Conservation (phyloP, 2,329 filamentous ascomycete species). For the Penicillium sp. region DNA sequence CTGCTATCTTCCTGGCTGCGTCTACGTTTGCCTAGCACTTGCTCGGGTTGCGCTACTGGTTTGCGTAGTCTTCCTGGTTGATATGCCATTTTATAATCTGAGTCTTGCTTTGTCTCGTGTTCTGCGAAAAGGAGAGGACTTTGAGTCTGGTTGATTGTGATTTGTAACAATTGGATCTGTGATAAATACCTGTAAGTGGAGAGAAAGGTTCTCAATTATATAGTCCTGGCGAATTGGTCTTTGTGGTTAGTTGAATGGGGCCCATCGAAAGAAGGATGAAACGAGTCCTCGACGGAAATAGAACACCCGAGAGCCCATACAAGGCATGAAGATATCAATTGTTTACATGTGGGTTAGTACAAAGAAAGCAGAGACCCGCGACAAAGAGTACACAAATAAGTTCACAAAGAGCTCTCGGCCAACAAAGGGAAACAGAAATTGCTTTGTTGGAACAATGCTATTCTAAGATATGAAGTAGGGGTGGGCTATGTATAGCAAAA, state of each 20-base stretch:
- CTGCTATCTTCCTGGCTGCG: neutral
- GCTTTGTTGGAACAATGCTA: neutral
- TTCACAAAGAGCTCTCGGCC: neutral
- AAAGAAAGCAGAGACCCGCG: neutral
- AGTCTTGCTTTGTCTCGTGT: too few relatives aligned
- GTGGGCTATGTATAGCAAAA: neutral
- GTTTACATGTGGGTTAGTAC: accelerated
- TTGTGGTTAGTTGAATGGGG: too few relatives aligned
- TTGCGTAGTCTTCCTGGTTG: too few relatives aligned
- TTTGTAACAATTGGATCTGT: neutral
- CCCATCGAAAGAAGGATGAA: neutral
- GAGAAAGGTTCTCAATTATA: neutral
- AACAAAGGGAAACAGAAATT: neutral
- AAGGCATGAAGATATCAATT: neutral
- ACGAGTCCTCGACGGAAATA: neutral
- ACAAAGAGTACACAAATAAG: neutral
- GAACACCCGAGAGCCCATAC: neutral
- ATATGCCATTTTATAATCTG: neutral
- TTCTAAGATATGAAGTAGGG: neutral
- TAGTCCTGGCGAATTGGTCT: neutral
- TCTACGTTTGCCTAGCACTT: neutral
- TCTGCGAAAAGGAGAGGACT: neutral
- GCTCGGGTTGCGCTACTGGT: neutral
- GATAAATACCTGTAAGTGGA: neutral
- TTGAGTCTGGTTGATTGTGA: neutral